A percentile compares a stretch with the other conserved stretches of the same genome.
Conservation (phyloP, 768 basidiomycete genomes). For the Boletus pseudo-olivaceus region DNA sequence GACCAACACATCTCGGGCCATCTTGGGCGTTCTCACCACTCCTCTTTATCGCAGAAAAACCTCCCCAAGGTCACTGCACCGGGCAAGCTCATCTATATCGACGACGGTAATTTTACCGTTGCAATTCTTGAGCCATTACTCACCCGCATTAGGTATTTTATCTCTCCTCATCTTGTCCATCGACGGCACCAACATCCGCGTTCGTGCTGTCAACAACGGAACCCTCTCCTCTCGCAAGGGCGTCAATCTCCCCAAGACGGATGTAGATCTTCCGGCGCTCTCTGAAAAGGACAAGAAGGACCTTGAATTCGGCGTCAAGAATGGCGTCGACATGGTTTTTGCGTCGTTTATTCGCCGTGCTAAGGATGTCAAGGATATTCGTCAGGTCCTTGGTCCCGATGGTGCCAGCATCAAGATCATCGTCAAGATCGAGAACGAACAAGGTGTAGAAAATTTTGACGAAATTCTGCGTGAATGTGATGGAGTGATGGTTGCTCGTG, state of each 20-base stretch:
- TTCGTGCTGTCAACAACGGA: slow-evolving; percentile 88
- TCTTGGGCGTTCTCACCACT: neutral
- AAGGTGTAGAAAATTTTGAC: slow-evolving; percentile 98
- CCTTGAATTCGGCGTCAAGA: slow-evolving; percentile 90
- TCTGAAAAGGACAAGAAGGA: slow-evolving; percentile 99
- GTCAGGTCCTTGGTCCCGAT: slow-evolving; percentile 88
- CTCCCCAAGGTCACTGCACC: slow-evolving; percentile 92
- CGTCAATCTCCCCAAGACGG: slow-evolving; percentile 97
- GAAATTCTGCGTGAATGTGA: slow-evolving; percentile 94
- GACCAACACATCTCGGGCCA: neutral
- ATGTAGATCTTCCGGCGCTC: slow-evolving; percentile 94
- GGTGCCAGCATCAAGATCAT: slow-evolving; percentile 98
- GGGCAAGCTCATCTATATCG: slow-evolving; percentile 97
- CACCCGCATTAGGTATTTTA: slow-evolving; percentile 54
- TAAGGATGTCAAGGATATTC: slow-evolving; percentile 92
- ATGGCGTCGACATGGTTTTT: slow-evolving; percentile 98
- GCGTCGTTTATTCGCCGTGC: slow-evolving; percentile 98
- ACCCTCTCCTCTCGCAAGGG: slow-evolving; percentile 95
- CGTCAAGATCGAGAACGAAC: slow-evolving; percentile 99
- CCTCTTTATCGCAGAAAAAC: slow-evolving; percentile 55
- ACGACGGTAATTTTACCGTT: slow-evolving; percentile 64
- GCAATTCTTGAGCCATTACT: neutral
- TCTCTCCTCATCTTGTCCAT: slow-evolving; percentile 90
- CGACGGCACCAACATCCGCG: slow-evolving; percentile 75
- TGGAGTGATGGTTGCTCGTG: slow-evolving; percentile 99